These are phyloP conservation scores for Colletotrichum endophyticum DNA, from an alignment of 2,329 filamentous ascomycete genomes.

Conservation along the genomic window DNA sequence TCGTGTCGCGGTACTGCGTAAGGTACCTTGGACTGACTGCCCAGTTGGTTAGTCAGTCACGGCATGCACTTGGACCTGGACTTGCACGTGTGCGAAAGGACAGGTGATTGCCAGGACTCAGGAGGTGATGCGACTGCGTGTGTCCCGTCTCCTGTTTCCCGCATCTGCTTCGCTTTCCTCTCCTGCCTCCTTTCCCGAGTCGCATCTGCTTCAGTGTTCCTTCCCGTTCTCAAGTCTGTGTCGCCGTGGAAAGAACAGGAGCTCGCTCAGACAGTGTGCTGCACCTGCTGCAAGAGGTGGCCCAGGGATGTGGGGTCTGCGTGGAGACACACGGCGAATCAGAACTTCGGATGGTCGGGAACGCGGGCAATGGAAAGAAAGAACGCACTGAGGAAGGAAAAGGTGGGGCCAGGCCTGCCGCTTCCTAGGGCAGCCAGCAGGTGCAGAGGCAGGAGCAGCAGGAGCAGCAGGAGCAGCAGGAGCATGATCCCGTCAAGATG, in stretches of 20 bases:
- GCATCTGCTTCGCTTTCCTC: not conserved
- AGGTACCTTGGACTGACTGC: not conserved
- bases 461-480: not conserved
- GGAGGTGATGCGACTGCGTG: not conserved
- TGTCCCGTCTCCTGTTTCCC: not conserved
- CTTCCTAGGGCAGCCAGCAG: not conserved
- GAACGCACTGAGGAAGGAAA: conserved; percentile 1
- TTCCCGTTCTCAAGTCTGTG: not conserved
- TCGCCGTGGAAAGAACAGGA: not conserved
- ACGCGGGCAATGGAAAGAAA: conserved; percentile 4
- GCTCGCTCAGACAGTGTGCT: not conserved
- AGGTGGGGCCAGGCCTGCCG: not conserved
- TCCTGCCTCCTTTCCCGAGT: not conserved
- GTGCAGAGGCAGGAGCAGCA: not conserved
- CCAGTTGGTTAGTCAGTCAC: not conserved
- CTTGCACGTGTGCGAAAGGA: not conserved
- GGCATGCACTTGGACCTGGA: not conserved
- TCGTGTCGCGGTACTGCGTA: not conserved
- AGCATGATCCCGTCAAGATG: not conserved
- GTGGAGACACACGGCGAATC: not conserved
- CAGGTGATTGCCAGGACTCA: not conserved
- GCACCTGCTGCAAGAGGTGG: not conserved
- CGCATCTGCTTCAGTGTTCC: not conserved
- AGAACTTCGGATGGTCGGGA: not conserved
- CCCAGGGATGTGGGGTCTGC: not conserved